Conservation (phyloP, 495 filamentous ascomycete species). For the Tetracladium setigerum region DNA sequence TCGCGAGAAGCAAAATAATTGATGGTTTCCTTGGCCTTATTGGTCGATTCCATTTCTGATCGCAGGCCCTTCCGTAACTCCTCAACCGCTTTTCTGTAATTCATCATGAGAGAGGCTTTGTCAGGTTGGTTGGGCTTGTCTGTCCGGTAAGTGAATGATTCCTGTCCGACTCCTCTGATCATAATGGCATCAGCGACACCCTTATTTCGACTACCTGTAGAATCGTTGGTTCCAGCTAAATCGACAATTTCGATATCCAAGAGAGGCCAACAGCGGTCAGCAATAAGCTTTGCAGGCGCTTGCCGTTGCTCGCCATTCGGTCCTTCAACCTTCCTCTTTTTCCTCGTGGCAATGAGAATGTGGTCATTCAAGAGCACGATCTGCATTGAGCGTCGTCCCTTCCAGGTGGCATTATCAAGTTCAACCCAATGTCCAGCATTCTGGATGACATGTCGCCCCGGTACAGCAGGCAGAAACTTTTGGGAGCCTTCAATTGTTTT, state of each 20-base stretch:
- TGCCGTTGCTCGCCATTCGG: constrained; percentile 44
- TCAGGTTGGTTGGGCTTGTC: constrained; percentile 66
- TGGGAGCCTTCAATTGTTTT: constrained; percentile 94
- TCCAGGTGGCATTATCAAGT: constrained; percentile 95
- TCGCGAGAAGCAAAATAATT: constrained; percentile 72
- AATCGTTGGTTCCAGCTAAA: constrained; percentile 56
- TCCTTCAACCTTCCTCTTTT: constrained; percentile 76
- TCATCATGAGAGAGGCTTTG: constrained; percentile 72
- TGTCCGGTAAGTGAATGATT: constrained; percentile 88
- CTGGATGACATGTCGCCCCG: constrained; percentile 83
- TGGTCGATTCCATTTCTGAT: constrained; percentile 73
- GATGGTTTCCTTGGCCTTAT: constrained; percentile 70
- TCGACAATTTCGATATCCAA: constrained; percentile 92
- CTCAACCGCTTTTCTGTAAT: constrained; percentile 86
- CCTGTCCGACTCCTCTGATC: constrained; percentile 74
- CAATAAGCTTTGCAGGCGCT: constrained; percentile 70
- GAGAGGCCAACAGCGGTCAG: constrained; percentile 90
- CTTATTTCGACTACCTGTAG: constrained; percentile 49
- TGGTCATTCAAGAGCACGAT: constrained; percentile 94
- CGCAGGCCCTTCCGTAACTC: constrained; percentile 77
- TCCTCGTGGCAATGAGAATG: constrained; percentile 78
- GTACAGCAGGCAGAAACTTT: constrained; percentile 86
- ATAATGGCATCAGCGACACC: constrained; percentile 77
- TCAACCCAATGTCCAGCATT: constrained; percentile 92
- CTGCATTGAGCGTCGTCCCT: constrained; percentile 74